Evolutionary conservation across 352 stramenopile genomes (phyloP).

Genomic region (Pythium monospermum): DNA sequence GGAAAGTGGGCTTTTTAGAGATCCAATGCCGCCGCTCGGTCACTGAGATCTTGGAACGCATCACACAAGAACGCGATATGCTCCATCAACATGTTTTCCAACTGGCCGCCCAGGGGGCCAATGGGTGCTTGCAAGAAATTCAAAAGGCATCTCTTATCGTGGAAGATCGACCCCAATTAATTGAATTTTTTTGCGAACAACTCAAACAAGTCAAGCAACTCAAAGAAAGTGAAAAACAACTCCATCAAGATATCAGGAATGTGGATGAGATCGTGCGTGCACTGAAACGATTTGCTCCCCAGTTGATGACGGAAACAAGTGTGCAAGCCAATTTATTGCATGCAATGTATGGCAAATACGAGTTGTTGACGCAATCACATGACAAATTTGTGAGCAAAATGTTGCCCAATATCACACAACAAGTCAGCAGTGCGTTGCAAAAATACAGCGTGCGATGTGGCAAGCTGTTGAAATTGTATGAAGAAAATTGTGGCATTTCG

Average conservation of each 20-base stretch:
- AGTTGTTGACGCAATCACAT: conserved; percentile 37
- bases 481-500: conserved; percentile 38
- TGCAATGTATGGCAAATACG: conserved; percentile 42
- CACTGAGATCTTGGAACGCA: conserved; percentile 54
- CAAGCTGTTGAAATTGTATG: conserved; percentile 41
- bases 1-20: conserved; percentile 71
- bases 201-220: conserved; percentile 50
- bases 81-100: conserved; percentile 36
- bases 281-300: conserved; percentile 38
- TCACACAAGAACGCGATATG: conserved; percentile 38
- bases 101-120: conserved; percentile 30
- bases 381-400: conserved; percentile 63
- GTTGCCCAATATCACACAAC: conserved; percentile 59
- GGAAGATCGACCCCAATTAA: conserved; percentile 65
- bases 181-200: conserved; percentile 70
- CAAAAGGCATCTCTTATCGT: conserved; percentile 43
- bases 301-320: conserved; percentile 21
- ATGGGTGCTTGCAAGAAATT: conserved; percentile 34
- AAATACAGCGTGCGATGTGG: conserved; percentile 51
- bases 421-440: conserved; percentile 51
- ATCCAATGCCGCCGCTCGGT: conserved; percentile 63
- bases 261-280: conserved; percentile 57
- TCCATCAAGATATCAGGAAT: conserved; percentile 65
- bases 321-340: conserved; percentile 50
- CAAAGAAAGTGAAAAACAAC: conserved; percentile 46